phyloP scores from a whole-genome alignment of 2,329 filamentous ascomycete species.

The Claviceps sp. region DNA sequence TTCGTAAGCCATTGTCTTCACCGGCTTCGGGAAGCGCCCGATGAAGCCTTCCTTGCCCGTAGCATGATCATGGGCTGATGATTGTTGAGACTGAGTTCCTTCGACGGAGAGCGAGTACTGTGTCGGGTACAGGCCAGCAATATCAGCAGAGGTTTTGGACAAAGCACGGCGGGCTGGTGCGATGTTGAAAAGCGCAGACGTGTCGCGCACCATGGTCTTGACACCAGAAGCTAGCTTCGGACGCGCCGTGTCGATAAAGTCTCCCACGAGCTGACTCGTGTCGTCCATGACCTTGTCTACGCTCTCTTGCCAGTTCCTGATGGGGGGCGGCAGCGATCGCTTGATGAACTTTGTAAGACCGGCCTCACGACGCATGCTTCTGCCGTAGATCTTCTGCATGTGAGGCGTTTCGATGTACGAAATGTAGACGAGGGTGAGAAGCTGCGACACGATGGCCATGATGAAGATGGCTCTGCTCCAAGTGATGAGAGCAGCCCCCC shows the following conservation, averaged over 20 bases:
- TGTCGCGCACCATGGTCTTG: constrained; percentile 77
- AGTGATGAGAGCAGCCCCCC: constrained; percentile 88
- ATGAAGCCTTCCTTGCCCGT: constrained; percentile 62
- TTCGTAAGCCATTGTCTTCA: constrained; percentile 67
- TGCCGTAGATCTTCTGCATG: constrained; percentile 95
- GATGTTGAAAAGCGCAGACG: constrained; percentile 74
- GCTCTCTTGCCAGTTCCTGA: constrained; percentile 72
- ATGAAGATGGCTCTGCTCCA: constrained; percentile 79
- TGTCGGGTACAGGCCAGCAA: constrained; percentile 66
- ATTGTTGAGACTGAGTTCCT: constrained; percentile 42
- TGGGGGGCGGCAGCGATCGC: constrained; percentile 67
- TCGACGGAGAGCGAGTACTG: constrained; percentile 68
- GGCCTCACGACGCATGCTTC: constrained; percentile 69
- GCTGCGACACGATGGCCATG: constrained; percentile 73
- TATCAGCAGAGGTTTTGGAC: constrained; percentile 62
- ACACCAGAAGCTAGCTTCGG: constrained; percentile 80
- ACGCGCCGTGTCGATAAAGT: constrained; percentile 72
- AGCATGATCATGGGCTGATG: constrained; percentile 41
- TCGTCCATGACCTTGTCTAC: constrained; percentile 80
- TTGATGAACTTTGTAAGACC: constrained; percentile 87
- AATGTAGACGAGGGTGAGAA: constrained; percentile 75
- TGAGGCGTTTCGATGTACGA: constrained; percentile 91
- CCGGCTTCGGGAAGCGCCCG: constrained; percentile 53
- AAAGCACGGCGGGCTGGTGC: constrained; percentile 80
- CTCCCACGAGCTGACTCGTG: constrained; percentile 78